Evolutionary conservation across 805 yeast genomes (phyloP).

Genomic region (Scheffersomyces stipitis): DNA sequence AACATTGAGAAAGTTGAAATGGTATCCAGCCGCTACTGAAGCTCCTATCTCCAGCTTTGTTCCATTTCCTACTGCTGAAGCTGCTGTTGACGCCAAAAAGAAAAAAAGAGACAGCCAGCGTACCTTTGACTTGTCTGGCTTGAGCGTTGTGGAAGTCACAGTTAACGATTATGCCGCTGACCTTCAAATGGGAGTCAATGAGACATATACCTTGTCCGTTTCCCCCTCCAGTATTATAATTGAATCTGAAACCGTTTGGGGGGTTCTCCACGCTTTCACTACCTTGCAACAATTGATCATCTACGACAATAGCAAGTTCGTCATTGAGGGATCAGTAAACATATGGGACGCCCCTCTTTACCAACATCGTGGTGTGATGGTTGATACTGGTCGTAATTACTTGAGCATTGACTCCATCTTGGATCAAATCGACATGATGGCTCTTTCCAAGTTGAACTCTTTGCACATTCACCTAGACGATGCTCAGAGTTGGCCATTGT

Average conservation of each 20-base stretch:
- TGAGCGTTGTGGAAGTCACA: slow-evolving; percentile 2
- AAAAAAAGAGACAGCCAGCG: not conserved
- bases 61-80: slow-evolving; percentile 13
- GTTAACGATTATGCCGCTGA: slow-evolving; percentile 19
- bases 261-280: slow-evolving; percentile 39
- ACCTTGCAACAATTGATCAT: slow-evolving; percentile 42
- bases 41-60: slow-evolving; percentile 17
- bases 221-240: slow-evolving; percentile 17
- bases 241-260: slow-evolving; percentile 37
- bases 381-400: slow-evolving; percentile 41
- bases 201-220: slow-evolving; percentile 28
- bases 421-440: slow-evolving; percentile 39
- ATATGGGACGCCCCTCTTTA: slow-evolving; percentile 35
- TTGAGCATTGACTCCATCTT: slow-evolving; percentile 21
- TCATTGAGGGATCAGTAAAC: slow-evolving; percentile 32
- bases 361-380: slow-evolving; percentile 39
- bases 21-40: slow-evolving; percentile 37
- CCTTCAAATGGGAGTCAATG: slow-evolving; percentile 37
- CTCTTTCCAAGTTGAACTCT: slow-evolving; percentile 36
- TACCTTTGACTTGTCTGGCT: not conserved
- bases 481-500: slow-evolving; percentile 42
- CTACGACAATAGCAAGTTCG: slow-evolving; percentile 20
- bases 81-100: slow-evolving; percentile 1
- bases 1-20: slow-evolving; percentile 21
- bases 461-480: slow-evolving; percentile 44